Base-by-base conservation (phyloP, 306 rosid species). In the Heteromeles arbutifolia region DNA sequence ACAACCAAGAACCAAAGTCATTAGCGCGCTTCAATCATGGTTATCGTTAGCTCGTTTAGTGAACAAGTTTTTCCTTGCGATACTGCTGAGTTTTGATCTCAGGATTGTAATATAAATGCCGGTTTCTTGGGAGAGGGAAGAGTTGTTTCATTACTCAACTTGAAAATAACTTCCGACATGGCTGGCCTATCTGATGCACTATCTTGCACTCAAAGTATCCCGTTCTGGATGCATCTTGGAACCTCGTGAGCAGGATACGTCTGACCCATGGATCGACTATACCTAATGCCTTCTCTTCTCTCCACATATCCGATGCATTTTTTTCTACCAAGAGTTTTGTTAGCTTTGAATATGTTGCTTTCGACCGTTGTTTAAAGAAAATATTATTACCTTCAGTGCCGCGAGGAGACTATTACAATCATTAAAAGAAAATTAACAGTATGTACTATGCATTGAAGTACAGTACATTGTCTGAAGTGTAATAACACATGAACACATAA, bases 101-200 rank as follows among this genome's bases (percentile, higher is more conserved):
- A 25, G 73, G 59, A 69, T 26, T 45, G 41, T 25, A 69, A 45
- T 17, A 69, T 78, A 57, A 88, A 90, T 31, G 96, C 96, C 37
- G 90, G 91, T 24, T 86, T 80, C 65, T 84, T 87, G 52, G 93
- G 93, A 64, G 54, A 15, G 63, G 93, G 37, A 32, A 32, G 37
- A 32, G 7, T 32, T 32, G 6, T 32, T 32, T 32, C 37, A 32
- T 32, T 31, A 32, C 37, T 32, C 37, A 32, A 32, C 7, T 5
- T 32, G 37, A 32, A 34, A 34, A 1, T 34, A 34, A 34, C 39
- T 34, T 34, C 39, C 39, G 0, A 6, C 39, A 6, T 34, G 39
- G 8, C 6, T 34, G 39, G 29, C 29, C 29, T 28, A 28, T 28
- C 29, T 77, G 86, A 32, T 32, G 37, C 37, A 32, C 37, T 32